phyloP scores from a whole-genome alignment of 371 early-diverging fungal genomes.

The Furculomyces boomerangus region DNA sequence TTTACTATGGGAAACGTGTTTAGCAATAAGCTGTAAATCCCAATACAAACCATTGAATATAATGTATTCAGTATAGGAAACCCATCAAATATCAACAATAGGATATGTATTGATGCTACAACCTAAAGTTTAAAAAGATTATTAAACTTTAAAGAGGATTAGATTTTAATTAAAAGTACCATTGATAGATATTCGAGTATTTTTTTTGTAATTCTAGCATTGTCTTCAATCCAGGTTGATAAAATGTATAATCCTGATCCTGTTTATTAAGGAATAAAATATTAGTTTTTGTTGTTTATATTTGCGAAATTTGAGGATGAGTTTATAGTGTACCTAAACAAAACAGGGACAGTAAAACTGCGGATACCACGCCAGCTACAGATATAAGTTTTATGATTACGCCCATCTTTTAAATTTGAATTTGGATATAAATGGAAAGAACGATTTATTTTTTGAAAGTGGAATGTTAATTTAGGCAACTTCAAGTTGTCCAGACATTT shows the following conservation, averaged over 20 bases:
- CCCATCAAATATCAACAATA: background rate
- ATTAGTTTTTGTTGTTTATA: background rate
- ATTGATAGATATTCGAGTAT: background rate
- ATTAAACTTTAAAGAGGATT: background rate
- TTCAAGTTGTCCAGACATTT: too few relatives aligned
- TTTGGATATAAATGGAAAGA: background rate
- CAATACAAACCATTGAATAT: background rate
- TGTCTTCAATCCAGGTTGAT: background rate
- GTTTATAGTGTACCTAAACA: background rate
- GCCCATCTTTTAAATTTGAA: background rate
- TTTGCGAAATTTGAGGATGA: background rate
- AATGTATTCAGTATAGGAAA: background rate
- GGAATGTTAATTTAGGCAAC: too few relatives aligned
- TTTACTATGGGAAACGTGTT: slow-evolving; percentile 1
- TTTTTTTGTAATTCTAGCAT: background rate
- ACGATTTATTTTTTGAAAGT: too few relatives aligned
- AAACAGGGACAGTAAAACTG: background rate
- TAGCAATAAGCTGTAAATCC: background rate
- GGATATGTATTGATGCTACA: background rate
- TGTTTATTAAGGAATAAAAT: background rate
- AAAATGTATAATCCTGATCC: background rate
- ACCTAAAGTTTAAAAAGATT: background rate
- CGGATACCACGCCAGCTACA: background rate
- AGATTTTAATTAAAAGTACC: background rate
- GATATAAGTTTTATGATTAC: background rate